Base-by-base conservation (phyloP, 2,329 filamentous ascomycete species). In the Tolypocladium guangdongense region DNA sequence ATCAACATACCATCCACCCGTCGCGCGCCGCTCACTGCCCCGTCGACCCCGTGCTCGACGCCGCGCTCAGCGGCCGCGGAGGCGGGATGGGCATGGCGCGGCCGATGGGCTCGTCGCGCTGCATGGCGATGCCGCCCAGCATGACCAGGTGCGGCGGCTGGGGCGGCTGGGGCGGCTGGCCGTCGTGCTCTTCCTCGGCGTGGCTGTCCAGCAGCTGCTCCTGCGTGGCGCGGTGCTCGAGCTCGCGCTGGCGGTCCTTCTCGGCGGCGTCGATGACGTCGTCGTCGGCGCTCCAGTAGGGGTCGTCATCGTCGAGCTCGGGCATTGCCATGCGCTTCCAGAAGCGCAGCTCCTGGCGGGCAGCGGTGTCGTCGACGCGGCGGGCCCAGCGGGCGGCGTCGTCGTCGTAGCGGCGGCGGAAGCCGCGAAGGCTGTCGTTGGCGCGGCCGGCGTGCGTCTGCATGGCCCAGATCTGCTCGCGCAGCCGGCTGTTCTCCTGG, bases 271-370 rank as follows among this genome's bases (percentile, higher is more conserved):
- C 82, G 30, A 85, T 74, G 24, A 86, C 66, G 59, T 86, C 82
- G 60, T 85, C 82, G 58, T 86, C 82, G 54, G 81, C 81, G 62
- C 81, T 84, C 75, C 80, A 84, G 62, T 75, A 82, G 2, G 77
- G 72, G 50, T 84, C 81, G 43, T 83, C 77, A 27, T 83, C 81
- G 10, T 75, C 68, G 38, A 84, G 66, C 54, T 81, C 74, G 11
- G 80, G 81, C 75, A 85, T 78, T 16, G 82, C 82, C 73, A 84
- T 75, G 43, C 82, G 73, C 68, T 85, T 85, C 82, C 82, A 86
- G 66, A 82, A 84, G 2, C 82, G 73, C 52, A 83, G 62, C 66
- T 85, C 80, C 64, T 84, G 81, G 4, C 78, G 74, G 45, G 71
- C 66, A 7, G 78, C 76, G 50, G 72, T 74, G 49, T 76, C 74